phyloP scores from a whole-genome alignment of 176 grass and related monocot genomes.

The Cocos nucifera region DNA sequence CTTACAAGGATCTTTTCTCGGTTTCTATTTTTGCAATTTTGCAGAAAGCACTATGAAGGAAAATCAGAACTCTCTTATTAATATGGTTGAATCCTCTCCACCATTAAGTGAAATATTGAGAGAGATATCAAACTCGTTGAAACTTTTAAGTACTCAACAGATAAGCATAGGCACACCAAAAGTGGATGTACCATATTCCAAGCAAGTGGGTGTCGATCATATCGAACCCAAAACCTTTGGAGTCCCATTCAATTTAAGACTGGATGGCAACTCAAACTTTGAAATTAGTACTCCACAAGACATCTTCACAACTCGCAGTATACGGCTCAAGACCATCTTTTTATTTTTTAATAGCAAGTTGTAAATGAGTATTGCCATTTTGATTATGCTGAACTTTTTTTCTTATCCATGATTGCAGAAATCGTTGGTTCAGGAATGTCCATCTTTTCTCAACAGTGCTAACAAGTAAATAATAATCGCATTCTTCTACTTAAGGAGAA shows the following conservation, averaged over 20 bases:
- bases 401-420: constrained; percentile 17
- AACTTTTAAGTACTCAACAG: constrained; percentile 28
- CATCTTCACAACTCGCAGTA: constrained; percentile 25
- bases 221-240: constrained; percentile 37
- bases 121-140: constrained; percentile 57
- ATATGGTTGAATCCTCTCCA: constrained; percentile 4
- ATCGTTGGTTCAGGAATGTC: constrained; percentile 34
- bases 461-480: constrained; percentile 37
- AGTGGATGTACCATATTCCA: constrained; percentile 1
- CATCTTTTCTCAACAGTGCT: constrained; percentile 49
- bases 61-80: background rate
- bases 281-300: constrained; percentile 10
- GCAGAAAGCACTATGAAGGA: constrained; percentile 22
- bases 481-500: too few species aligned
- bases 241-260: constrained; percentile 15
- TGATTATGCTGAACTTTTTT: background rate
- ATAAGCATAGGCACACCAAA: constrained; percentile 21
- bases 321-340: constrained; percentile 32
- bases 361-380: background rate
- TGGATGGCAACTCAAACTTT: constrained; percentile 13
- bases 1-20: background rate
- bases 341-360: background rate
- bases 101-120: constrained; percentile 30
- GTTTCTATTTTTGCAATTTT: background rate
- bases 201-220: background rate